These are phyloP conservation scores for Tetracladium maxilliforme DNA, from an alignment of 2,329 filamentous ascomycete species.

Conservation along the genomic window DNA sequence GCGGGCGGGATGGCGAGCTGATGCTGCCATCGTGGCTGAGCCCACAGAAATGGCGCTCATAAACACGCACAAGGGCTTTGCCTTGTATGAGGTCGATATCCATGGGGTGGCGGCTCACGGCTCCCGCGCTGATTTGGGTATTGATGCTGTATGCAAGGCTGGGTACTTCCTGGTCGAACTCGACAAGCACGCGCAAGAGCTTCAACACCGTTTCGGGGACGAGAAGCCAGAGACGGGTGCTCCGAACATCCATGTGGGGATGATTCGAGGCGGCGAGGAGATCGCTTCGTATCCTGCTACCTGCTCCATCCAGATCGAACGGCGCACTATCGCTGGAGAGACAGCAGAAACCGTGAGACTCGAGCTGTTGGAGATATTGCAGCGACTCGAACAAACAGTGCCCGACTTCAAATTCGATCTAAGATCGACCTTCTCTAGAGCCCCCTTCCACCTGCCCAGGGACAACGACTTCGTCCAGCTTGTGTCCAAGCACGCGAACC, in stretches of 20 bases:
- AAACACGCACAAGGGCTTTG: conserved; percentile 34
- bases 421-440: conserved; percentile 23
- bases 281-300: conserved; percentile 31
- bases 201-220: conserved; percentile 12
- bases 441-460: conserved; percentile 21
- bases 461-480: conserved; percentile 26
- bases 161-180: conserved; percentile 30
- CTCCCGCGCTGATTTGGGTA: conserved; percentile 24
- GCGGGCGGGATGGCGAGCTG: conserved; percentile 33
- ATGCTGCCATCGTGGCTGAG: conserved; percentile 33
- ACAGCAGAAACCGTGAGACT: conserved; percentile 17
- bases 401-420: conserved; percentile 23
- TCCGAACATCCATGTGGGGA: conserved; percentile 26
- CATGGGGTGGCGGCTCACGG: conserved; percentile 26
- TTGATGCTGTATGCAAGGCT: conserved; percentile 32
- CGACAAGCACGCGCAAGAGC: conserved; percentile 20
- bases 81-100: conserved; percentile 26
- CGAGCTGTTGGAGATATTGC: conserved; percentile 22
- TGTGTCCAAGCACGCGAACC: too few species aligned
- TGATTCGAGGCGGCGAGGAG: conserved; percentile 35
- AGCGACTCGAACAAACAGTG: conserved; percentile 14
- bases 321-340: conserved; percentile 29
- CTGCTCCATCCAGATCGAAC: conserved; percentile 32
- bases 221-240: conserved; percentile 18
- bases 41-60: conserved; percentile 26